Evolutionary conservation across 768 basidiomycete species (phyloP).

Genomic region (button mushroom (Agaricus bisporus)): DNA sequence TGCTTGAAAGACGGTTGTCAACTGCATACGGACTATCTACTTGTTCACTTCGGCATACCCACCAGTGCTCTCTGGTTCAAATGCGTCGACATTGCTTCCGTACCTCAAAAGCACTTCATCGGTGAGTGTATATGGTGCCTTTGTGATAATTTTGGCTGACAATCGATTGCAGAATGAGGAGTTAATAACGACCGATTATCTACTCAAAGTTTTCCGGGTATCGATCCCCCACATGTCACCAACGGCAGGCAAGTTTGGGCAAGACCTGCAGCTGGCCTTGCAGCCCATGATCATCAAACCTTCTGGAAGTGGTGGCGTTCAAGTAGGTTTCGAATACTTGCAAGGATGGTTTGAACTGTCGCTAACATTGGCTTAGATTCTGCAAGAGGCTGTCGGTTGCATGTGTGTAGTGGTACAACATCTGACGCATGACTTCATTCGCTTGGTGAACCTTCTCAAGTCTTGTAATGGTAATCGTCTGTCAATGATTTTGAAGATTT

Average conservation of each 20-base stretch:
- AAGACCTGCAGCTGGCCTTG: slow-evolving; percentile 73
- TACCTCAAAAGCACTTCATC: slow-evolving; percentile 82
- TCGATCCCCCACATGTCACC: slow-evolving; percentile 87
- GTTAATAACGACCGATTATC: slow-evolving; percentile 73
- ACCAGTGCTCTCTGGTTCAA: slow-evolving; percentile 71
- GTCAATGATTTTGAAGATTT: neutral
- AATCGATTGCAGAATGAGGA: slow-evolving; percentile 61
- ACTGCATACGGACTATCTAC: slow-evolving; percentile 82
- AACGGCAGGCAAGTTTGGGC: slow-evolving; percentile 82
- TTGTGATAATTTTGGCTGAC: neutral
- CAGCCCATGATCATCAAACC: slow-evolving; percentile 93
- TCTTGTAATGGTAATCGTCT: slow-evolving; percentile 69
- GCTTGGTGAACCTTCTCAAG: slow-evolving; percentile 73
- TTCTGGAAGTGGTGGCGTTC: slow-evolving; percentile 55
- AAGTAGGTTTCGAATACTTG: slow-evolving; percentile 35
- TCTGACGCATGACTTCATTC: slow-evolving; percentile 80
- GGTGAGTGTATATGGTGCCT: slow-evolving; percentile 35
- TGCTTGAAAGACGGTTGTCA: slow-evolving; percentile 62
- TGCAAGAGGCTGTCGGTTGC: slow-evolving; percentile 91
- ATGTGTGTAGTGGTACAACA: slow-evolving; percentile 81
- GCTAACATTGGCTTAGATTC: slow-evolving; percentile 38
- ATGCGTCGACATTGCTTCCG: slow-evolving; percentile 82
- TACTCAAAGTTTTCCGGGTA: slow-evolving; percentile 83
- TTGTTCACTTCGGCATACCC: slow-evolving; percentile 81
- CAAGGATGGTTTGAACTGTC: neutral